Evolutionary conservation across 371 early-diverging fungal genomes (phyloP).

Genomic region (Rhizopus stolonifer): DNA sequence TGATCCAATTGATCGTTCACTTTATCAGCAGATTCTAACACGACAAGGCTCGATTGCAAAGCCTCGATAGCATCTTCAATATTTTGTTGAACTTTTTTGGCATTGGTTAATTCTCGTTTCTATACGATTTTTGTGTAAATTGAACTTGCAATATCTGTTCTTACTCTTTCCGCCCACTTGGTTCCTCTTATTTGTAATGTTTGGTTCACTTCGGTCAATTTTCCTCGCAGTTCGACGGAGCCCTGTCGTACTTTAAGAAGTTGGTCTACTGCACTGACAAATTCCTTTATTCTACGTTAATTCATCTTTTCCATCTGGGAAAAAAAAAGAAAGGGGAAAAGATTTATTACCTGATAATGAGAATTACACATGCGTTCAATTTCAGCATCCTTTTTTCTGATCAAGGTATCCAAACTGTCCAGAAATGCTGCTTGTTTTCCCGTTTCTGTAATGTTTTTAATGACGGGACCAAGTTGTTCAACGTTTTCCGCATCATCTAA

Average conservation of each 20-base stretch:
- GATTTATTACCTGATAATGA: constrained; percentile 82
- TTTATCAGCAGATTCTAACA: constrained; percentile 86
- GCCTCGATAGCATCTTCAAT: constrained; percentile 85
- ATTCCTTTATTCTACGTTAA: constrained; percentile 65
- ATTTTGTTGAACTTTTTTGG: constrained; percentile 82
- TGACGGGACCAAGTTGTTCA: constrained; percentile 85
- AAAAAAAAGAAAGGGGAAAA: background rate
- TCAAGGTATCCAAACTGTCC: constrained; percentile 80
- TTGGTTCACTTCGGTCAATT: constrained; percentile 81
- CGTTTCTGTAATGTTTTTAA: constrained; percentile 87
- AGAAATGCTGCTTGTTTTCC: constrained; percentile 85
- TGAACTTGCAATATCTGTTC: background rate
- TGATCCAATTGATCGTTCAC: constrained; percentile 80
- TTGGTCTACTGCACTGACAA: constrained; percentile 94
- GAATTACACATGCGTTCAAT: constrained; percentile 96
- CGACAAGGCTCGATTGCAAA: constrained; percentile 80
- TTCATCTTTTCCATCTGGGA: no score
- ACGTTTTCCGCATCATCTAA: constrained; percentile 68
- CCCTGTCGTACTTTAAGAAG: constrained; percentile 91
- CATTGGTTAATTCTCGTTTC: constrained; percentile 88
- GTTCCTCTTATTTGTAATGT: constrained; percentile 84
- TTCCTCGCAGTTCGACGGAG: constrained; percentile 79
- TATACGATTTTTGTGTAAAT: constrained; percentile 28
- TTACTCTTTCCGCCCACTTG: constrained; percentile 75
- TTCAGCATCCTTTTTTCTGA: constrained; percentile 90